Conservation (phyloP, 371 early-diverging fungal genomes). For the Actinomortierella wolfii region DNA sequence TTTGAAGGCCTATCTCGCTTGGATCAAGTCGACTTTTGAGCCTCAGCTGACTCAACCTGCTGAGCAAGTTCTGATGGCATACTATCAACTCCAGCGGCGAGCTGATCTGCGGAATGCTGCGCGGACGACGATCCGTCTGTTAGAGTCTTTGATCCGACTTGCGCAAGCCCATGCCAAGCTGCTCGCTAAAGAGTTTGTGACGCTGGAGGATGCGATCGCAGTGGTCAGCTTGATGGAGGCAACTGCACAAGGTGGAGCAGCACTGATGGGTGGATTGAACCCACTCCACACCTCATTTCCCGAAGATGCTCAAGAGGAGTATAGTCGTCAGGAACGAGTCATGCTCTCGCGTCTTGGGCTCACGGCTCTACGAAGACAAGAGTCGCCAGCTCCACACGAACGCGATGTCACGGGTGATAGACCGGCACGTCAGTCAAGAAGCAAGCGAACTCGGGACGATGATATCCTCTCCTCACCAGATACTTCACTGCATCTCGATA, state of each 20-base stretch:
- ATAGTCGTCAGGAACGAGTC: constrained; percentile 32
- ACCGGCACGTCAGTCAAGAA: no score
- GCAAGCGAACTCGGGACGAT: no score
- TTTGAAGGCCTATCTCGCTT: constrained; percentile 65
- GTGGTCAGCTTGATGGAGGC: constrained; percentile 69
- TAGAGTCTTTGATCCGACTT: constrained; percentile 84
- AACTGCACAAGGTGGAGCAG: constrained; percentile 58
- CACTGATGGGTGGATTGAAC: constrained; percentile 49
- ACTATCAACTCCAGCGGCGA: constrained; percentile 71
- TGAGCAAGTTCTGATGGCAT: constrained; percentile 60
- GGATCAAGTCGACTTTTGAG: constrained; percentile 51
- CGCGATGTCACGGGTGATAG: no score
- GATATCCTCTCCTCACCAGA: no score
- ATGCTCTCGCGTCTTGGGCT: constrained; percentile 29
- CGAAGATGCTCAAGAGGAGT: constrained; percentile 55
- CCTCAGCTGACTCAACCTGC: constrained; percentile 63
- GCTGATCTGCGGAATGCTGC: constrained; percentile 69
- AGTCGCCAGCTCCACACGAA: no score
- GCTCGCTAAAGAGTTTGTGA: constrained; percentile 60
- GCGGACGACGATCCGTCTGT: constrained; percentile 78
- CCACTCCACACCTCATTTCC: constrained; percentile 66
- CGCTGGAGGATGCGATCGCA: constrained; percentile 63
- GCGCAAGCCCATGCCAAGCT: constrained; percentile 85
- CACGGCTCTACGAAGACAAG: constrained; percentile 3
- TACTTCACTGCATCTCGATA: no score